Percentiles rank a stretch among this genome's conserved stretches.
These are phyloP conservation scores for Drechslerella coelobrocha DNA, from an alignment of 2,329 filamentous ascomycete species.

Conservation along the genomic window DNA sequence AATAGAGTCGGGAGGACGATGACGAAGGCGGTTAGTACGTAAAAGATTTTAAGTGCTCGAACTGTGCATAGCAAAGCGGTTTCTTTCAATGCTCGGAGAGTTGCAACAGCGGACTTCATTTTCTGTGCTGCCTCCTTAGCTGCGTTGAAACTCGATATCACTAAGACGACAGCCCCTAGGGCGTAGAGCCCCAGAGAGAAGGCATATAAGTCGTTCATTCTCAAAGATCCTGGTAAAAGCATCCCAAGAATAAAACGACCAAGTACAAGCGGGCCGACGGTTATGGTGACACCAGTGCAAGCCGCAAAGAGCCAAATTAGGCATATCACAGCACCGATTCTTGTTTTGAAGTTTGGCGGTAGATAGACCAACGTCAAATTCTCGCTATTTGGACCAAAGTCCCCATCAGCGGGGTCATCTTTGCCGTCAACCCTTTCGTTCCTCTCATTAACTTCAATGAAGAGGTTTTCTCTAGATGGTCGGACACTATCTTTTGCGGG, in stretches of 20 bases:
- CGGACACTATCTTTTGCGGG: conserved; percentile 95
- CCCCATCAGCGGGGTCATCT: conserved; percentile 63
- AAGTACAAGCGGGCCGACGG: conserved; percentile 83
- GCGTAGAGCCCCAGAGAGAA: conserved; percentile 90
- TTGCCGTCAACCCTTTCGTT: conserved; percentile 70
- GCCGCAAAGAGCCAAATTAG: conserved; percentile 94
- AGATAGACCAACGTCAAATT: conserved; percentile 78
- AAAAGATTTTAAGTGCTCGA: conserved; percentile 65
- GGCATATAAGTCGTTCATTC: conserved; percentile 93
- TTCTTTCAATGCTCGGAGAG: conserved; percentile 27
- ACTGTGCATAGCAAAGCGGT: conserved; percentile 43
- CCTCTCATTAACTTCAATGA: conserved; percentile 74
- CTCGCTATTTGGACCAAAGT: conserved; percentile 68
- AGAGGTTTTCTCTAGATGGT: conserved; percentile 80
- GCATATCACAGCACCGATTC: conserved; percentile 84
- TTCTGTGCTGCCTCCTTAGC: conserved; percentile 33
- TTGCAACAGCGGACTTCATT: conserved; percentile 31
- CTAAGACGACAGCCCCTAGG: conserved; percentile 72
- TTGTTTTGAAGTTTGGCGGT: conserved; percentile 80
- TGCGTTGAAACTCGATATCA: conserved; percentile 57
- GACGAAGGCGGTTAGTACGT: conserved; percentile 76
- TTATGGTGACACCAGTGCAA: conserved; percentile 80
- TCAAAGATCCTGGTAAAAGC: conserved; percentile 73
- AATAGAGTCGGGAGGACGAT: conserved; percentile 82
- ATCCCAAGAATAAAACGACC: conserved; percentile 78